Evolutionary conservation across 1,284 basidiomycete genomes (phyloP), one percentile per base, ranked within the genome.

Genomic region (Fomitopsis pinicola): DNA sequence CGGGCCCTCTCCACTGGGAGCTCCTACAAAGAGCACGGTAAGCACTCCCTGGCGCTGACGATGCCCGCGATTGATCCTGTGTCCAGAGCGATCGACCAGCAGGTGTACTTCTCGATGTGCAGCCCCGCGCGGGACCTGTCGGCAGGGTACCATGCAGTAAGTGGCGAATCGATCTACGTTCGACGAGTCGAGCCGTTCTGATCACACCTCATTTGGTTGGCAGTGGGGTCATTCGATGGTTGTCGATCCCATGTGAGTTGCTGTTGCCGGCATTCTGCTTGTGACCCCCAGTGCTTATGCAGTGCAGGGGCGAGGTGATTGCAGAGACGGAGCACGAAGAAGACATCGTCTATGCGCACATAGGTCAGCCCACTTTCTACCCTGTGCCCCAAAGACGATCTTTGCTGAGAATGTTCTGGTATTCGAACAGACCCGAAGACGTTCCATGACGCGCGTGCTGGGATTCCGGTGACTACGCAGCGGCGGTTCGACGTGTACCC

Each of bases 1-100:
- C 97, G 0, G 97, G 97, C 0, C 97, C 97, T 0, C 79, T 98
- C 58, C 95, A 98, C 73, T 99, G 97, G 97, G 94, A 97, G 67
- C 81, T 99, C 1, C 82, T 99, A 12, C 92, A 95, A 71, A 84
- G 93, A 58, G 88, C 89, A 59, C 83, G 95, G 92, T 94, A 68
- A 30, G 80, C 46, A 17, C 30, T 57, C 46, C 42, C 6, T 22
- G 22, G 22, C 22, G 12, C 10, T 44, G 36, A 45, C 33, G 44
- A 17, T 30, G 4, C 14, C 22, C 5, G 52, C 62, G 62, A 40
- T 3, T 40, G 38, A 40, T 8, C 38, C 45, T 57, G 56, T 19
- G 26, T 60, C 9, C 68, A 95, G 95, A 60, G 97, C 97, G 9
- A 86, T 95, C 35, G 97, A 99, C 73, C 98, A 99, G 71, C 97